phyloP scores from a whole-genome alignment of 1,284 basidiomycete species.

The Flammula alnicola region DNA sequence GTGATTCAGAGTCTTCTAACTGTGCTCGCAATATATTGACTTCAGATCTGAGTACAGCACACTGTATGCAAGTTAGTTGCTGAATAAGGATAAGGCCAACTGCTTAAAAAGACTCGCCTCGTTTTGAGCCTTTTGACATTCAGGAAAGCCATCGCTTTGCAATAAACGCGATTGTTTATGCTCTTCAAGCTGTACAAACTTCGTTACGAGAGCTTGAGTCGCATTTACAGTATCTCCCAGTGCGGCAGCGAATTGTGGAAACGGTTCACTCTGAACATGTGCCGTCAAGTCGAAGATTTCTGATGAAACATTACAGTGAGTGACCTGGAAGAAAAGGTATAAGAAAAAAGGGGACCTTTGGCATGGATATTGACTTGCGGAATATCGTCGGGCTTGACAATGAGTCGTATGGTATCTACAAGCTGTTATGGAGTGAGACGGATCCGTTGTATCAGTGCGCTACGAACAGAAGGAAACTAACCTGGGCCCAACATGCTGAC shows the following conservation, averaged over 20 bases:
- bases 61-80: conserved; percentile 41
- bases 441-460: conserved; percentile 1
- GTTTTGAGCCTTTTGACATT: conserved; percentile 59
- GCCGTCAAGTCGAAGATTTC: conserved; percentile 60
- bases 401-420: conserved; percentile 66
- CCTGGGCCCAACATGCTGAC: conserved; percentile 91
- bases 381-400: conserved; percentile 61
- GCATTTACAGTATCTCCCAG: conserved; percentile 60
- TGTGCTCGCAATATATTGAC: conserved; percentile 60
- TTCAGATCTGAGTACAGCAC: conserved; percentile 61
- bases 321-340: conserved; percentile 10
- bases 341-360: conserved; percentile 39
- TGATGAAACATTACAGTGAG: conserved; percentile 34
- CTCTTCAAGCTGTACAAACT: conserved; percentile 55
- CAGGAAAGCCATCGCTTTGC: conserved; percentile 44
- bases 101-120: conserved; percentile 54
- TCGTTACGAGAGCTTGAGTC: conserved; percentile 63
- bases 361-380: conserved; percentile 48
- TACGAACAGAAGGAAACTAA: conserved; percentile 36
- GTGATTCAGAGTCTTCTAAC: conserved; percentile 58
- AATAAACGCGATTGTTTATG: conserved; percentile 34
- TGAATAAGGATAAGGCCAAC: conserved; percentile 19
- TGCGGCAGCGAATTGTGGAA: conserved; percentile 48
- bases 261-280: conserved; percentile 53
- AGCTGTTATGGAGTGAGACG: conserved; percentile 47